A percentile compares a stretch with the other conserved stretches of the same genome.
Evolutionary conservation across 2,329 filamentous ascomycete genomes (phyloP).

Genomic region (Sporothrix sp.): DNA sequence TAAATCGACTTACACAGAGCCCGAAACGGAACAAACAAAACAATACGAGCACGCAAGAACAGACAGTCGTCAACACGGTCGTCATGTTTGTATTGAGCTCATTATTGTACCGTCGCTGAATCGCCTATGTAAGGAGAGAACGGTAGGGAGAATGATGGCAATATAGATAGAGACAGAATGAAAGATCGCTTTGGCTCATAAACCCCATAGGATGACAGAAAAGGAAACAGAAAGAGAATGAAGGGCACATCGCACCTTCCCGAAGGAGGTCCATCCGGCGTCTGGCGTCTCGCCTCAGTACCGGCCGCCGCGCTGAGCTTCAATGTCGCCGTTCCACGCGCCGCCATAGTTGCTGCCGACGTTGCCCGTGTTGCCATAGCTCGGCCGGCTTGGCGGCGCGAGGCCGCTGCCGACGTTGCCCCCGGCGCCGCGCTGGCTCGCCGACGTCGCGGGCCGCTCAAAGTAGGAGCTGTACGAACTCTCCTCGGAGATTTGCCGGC

Average conservation of each 20-base stretch:
- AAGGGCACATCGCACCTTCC: too few relatives aligned
- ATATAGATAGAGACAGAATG: neutral
- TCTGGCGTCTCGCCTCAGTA: too few relatives aligned
- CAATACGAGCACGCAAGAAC: too few relatives aligned
- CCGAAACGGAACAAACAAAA: too few relatives aligned
- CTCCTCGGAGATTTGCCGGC: slow-evolving; percentile 14
- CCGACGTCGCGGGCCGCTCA: slow-evolving; percentile 7
- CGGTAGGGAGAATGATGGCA: neutral
- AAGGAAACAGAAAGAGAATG: too few relatives aligned
- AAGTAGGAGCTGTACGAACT: slow-evolving; percentile 17
- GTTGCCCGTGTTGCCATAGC: slow-evolving; percentile 9
- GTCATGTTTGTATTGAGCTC: neutral
- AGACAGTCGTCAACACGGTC: slow-evolving; percentile 1
- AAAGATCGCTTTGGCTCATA: too few relatives aligned
- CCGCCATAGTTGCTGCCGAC: slow-evolving; percentile 9
- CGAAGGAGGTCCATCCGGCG: too few relatives aligned
- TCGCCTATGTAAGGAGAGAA: neutral
- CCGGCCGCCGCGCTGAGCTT: slow-evolving; percentile 16
- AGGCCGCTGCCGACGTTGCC: neutral
- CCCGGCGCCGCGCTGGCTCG: slow-evolving; percentile 7
- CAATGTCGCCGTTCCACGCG: slow-evolving; percentile 17
- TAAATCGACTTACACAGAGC: too few relatives aligned
- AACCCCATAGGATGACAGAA: too few relatives aligned
- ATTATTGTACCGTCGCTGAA: neutral
- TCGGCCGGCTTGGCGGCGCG: neutral